Evolutionary conservation across 352 stramenopile species (phyloP).

Genomic region (Phytophthora multivora): DNA sequence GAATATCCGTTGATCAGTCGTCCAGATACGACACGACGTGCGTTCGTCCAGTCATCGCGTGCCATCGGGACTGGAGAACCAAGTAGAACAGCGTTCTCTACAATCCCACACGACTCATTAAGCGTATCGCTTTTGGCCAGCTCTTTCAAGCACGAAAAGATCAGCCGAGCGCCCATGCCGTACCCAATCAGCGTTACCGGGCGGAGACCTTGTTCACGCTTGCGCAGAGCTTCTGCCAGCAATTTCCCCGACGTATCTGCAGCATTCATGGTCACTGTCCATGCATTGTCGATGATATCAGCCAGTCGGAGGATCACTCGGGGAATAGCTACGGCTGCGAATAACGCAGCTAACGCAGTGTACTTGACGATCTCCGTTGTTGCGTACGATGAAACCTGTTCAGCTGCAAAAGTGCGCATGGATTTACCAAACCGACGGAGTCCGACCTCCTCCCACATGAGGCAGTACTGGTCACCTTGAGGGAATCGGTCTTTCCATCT

Average conservation of each 20-base stretch:
- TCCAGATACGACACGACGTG: slow-evolving; percentile 75
- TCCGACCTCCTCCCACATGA: slow-evolving; percentile 77
- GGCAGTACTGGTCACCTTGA: slow-evolving; percentile 83
- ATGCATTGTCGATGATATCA: slow-evolving; percentile 87
- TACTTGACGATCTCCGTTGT: slow-evolving; percentile 78
- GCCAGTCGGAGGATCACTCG: slow-evolving; percentile 67
- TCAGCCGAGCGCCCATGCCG: slow-evolving; percentile 88
- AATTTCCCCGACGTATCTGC: slow-evolving; percentile 77
- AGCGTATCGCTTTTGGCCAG: slow-evolving; percentile 64
- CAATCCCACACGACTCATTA: slow-evolving; percentile 70
- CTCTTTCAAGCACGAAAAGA: slow-evolving; percentile 91
- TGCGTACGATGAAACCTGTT: slow-evolving; percentile 72
- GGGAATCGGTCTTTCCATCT: slow-evolving; percentile 85
- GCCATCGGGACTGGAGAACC: slow-evolving; percentile 74
- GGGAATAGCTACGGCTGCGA: slow-evolving; percentile 75
- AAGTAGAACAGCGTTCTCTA: slow-evolving; percentile 90
- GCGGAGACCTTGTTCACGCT: slow-evolving; percentile 73
- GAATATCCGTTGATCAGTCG: slow-evolving; percentile 92
- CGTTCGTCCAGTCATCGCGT: slow-evolving; percentile 70
- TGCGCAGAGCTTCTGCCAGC: slow-evolving; percentile 67
- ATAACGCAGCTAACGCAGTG: slow-evolving; percentile 76
- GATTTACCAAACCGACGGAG: slow-evolving; percentile 78
- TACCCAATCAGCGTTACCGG: slow-evolving; percentile 91
- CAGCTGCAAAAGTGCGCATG: slow-evolving; percentile 76
- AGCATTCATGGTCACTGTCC: slow-evolving; percentile 81